phyloP scores from a whole-genome alignment of 495 filamentous ascomycete species.

The Penicillium silybi region DNA sequence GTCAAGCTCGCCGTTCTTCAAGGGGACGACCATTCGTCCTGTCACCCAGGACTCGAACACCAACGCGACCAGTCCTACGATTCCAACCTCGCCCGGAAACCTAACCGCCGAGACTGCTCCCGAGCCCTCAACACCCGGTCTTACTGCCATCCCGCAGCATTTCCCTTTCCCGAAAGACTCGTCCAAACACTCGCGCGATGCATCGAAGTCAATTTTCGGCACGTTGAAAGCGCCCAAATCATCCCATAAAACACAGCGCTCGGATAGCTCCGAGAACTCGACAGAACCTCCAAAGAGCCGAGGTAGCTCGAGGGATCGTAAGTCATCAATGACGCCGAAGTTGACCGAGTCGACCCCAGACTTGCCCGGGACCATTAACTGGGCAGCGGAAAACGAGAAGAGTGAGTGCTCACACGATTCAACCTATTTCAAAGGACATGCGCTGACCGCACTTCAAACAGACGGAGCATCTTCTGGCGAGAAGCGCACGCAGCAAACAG shows the following conservation, averaged over 20 bases:
- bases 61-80: slow-evolving; percentile 31
- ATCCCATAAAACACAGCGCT: slow-evolving; percentile 41
- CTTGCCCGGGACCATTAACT: slow-evolving; percentile 29
- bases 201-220: slow-evolving; percentile 54
- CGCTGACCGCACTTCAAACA: slow-evolving; percentile 14
- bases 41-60: slow-evolving; percentile 40
- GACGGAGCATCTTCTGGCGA: slow-evolving; percentile 16
- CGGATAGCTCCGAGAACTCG: slow-evolving; percentile 38
- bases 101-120: slow-evolving; percentile 24
- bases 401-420: slow-evolving; percentile 18
- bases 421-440: background rate
- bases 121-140: slow-evolving; percentile 42
- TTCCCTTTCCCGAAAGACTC: slow-evolving; percentile 48
- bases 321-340: slow-evolving; percentile 27
- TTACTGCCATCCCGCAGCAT: slow-evolving; percentile 53
- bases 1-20: slow-evolving; percentile 41
- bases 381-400: slow-evolving; percentile 28
- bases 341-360: slow-evolving; percentile 43
- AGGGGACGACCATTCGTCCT: slow-evolving; percentile 42
- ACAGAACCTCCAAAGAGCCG: slow-evolving; percentile 42
- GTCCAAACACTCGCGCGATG: slow-evolving; percentile 49
- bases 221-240: slow-evolving; percentile 54
- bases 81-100: slow-evolving; percentile 28
- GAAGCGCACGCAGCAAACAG: slow-evolving; percentile 22
- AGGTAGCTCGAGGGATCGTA: slow-evolving; percentile 42